phyloP scores from a whole-genome alignment of 495 filamentous ascomycete genomes.

The Aspergillus heteromorphus region DNA sequence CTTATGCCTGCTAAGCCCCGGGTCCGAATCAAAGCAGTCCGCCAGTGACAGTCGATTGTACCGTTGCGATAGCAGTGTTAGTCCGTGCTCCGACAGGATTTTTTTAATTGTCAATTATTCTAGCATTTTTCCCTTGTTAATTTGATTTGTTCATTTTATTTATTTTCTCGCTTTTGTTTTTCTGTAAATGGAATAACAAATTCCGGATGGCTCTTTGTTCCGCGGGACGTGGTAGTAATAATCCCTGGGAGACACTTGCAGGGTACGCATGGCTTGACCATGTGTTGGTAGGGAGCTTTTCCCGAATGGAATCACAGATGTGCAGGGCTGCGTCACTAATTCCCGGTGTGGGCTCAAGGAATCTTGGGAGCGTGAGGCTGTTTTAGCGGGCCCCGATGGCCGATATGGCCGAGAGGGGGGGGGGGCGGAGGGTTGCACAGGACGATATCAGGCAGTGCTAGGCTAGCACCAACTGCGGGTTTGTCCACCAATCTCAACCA shows the following conservation, averaged over 20 bases:
- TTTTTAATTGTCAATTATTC: slow-evolving; percentile 5
- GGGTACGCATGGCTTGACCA: slow-evolving; percentile 19
- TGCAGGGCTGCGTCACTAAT: slow-evolving; percentile 24
- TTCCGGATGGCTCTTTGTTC: neutral
- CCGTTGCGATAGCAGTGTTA: slow-evolving; percentile 27
- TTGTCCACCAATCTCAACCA: slow-evolving; percentile 17
- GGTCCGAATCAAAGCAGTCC: slow-evolving; percentile 13
- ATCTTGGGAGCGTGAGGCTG: slow-evolving; percentile 18
- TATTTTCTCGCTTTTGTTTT: slow-evolving; percentile 6
- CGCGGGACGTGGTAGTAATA: neutral
- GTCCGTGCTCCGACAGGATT: slow-evolving; percentile 24
- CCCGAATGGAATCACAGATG: slow-evolving; percentile 17
- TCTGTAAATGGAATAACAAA: neutral
- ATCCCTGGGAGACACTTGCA: slow-evolving; percentile 2
- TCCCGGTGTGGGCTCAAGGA: slow-evolving; percentile 6
- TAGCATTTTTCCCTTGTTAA: slow-evolving; percentile 6
- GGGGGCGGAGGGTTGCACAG: neutral
- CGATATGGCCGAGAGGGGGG: slow-evolving; percentile 18
- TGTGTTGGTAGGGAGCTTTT: slow-evolving; percentile 24
- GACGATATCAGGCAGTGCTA: slow-evolving; percentile 14
- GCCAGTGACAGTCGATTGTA: slow-evolving; percentile 9
- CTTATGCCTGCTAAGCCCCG: slow-evolving; percentile 32
- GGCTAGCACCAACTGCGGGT: slow-evolving; percentile 11
- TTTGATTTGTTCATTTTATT: neutral
- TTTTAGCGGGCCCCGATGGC: slow-evolving; percentile 19